A percentile compares a stretch with the other conserved stretches of the same genome.
Evolutionary conservation across 2,329 filamentous ascomycete genomes (phyloP).

Genomic region (Colletotrichum gigasporum): DNA sequence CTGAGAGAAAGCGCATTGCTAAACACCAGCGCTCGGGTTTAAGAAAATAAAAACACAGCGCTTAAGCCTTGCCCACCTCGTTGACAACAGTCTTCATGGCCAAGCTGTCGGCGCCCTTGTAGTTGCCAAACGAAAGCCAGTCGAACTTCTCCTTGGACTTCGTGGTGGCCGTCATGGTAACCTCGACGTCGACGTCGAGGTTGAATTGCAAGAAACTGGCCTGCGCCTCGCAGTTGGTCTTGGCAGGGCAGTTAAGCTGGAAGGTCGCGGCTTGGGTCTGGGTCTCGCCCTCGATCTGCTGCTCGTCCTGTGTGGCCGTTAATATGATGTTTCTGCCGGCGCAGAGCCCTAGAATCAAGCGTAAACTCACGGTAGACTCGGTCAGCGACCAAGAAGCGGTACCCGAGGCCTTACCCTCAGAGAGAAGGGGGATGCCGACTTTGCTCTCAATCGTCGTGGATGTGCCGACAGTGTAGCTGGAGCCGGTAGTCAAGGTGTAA

Average conservation of each 20-base stretch:
- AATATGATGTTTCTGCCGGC: not conserved
- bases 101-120: slow-evolving; percentile 27
- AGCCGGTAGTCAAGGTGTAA: too few relatives aligned
- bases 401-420: too few relatives aligned
- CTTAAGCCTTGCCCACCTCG: too few relatives aligned
- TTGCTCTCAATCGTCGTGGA: too few relatives aligned
- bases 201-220: slow-evolving; percentile 33
- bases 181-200: slow-evolving; percentile 31
- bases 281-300: slow-evolving; percentile 14
- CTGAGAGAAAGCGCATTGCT: too few relatives aligned
- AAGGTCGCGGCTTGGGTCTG: slow-evolving; percentile 29
- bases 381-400: too few relatives aligned
- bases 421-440: too few relatives aligned
- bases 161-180: slow-evolving; percentile 27
- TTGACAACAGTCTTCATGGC: slow-evolving; percentile 29
- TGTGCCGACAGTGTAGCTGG: too few relatives aligned
- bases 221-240: slow-evolving; percentile 30
- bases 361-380: too few relatives aligned
- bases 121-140: slow-evolving; percentile 27
- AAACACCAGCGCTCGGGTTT: too few relatives aligned
- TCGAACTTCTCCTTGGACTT: slow-evolving; percentile 23
- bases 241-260: slow-evolving; percentile 27
- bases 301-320: not conserved
- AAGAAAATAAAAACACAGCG: too few relatives aligned
- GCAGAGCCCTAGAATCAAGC: not conserved